Base-by-base conservation (phyloP, 768 basidiomycete genomes). In the Kwoniella botswanensis region DNA sequence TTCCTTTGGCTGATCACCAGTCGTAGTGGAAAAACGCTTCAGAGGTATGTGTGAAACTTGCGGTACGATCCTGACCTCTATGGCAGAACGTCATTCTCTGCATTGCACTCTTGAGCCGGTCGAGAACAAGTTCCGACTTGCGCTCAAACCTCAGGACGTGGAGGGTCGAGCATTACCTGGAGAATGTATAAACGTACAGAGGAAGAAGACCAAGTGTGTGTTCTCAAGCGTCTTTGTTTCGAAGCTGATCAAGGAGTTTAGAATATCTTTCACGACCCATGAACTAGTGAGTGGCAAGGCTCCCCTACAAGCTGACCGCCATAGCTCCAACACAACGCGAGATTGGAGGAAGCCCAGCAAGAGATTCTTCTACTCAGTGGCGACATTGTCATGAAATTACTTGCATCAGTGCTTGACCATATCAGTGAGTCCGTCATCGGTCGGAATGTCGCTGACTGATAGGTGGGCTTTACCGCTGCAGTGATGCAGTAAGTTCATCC, bases 321-420 rank as follows among this genome's bases (percentile, higher is more conserved):
- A 4, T 67, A 94, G 93, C 92, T 92, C 82, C 93, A 94, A 77
- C 86, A 92, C 84, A 95, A 94, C 79, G 89, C 92, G 0, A 85
- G 93, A 57, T 92, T 97, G 89, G 91, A 90, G 75, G 93, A 96
- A 79, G 90, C 93, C 0, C 85, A 96, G n/a, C 90, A 94, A 68
- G 96, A 98, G 82, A 89, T 92, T 0, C 84, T 97, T 63, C 87
- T 93, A 52, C 85, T 98, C 61, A 95, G 94, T 77, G 90, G 93
- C 71, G 90, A 89, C 71, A 90, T 94, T 61, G 90, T 98, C 56
- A 88, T 91, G 71, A 90, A 91, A 54, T 85, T 98, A 26, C 88
- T 93, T 1, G 85, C 86, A 0, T 88, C 90, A 57, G 88, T 98
- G 59, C 76, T 95, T 0, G 85, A 85, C 0, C 86, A 92, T 68